Conservation (phyloP, 2,329 filamentous ascomycete species). For the Incumbomyces delicatus region DNA sequence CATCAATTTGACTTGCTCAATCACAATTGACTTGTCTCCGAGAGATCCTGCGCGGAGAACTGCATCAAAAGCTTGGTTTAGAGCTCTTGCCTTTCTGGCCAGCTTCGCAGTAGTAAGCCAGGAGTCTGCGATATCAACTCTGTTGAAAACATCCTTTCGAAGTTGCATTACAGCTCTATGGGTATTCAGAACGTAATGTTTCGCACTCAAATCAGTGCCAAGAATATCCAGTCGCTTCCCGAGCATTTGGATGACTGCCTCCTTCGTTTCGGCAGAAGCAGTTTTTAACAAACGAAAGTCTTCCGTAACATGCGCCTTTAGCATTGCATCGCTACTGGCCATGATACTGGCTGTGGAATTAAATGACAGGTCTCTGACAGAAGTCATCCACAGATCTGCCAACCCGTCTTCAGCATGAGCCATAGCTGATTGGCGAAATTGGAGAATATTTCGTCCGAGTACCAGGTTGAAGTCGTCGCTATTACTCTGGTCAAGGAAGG, state of each 20-base stretch:
- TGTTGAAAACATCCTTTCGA: conserved; percentile 49
- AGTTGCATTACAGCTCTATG: conserved; percentile 80
- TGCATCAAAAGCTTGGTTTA: conserved; percentile 84
- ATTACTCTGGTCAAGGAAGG: conserved; percentile 45
- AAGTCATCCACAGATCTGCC: conserved; percentile 58
- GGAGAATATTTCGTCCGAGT: conserved; percentile 55
- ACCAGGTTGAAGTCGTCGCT: conserved; percentile 71
- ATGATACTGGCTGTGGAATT: conserved; percentile 72
- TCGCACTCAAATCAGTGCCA: conserved; percentile 81
- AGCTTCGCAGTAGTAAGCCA: conserved; percentile 82
- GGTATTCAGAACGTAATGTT: conserved; percentile 83
- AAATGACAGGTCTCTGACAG: conserved; percentile 64
- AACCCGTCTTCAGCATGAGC: conserved; percentile 39
- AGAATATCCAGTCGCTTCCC: conserved; percentile 76
- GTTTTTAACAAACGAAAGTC: conserved; percentile 66
- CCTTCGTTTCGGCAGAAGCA: conserved; percentile 39
- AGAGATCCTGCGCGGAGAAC: conserved; percentile 79
- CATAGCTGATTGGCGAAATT: conserved; percentile 37
- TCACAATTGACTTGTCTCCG: conserved; percentile 76
- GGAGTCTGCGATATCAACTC: conserved; percentile 66
- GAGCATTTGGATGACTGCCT: conserved; percentile 45
- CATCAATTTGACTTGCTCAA: conserved; percentile 84
- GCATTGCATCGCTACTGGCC: conserved; percentile 71
- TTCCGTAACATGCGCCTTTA: conserved; percentile 76
- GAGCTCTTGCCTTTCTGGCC: conserved; percentile 73